These are phyloP conservation scores for Aspergillus ostianus DNA, from an alignment of 495 filamentous ascomycete genomes.

Conservation along the genomic window DNA sequence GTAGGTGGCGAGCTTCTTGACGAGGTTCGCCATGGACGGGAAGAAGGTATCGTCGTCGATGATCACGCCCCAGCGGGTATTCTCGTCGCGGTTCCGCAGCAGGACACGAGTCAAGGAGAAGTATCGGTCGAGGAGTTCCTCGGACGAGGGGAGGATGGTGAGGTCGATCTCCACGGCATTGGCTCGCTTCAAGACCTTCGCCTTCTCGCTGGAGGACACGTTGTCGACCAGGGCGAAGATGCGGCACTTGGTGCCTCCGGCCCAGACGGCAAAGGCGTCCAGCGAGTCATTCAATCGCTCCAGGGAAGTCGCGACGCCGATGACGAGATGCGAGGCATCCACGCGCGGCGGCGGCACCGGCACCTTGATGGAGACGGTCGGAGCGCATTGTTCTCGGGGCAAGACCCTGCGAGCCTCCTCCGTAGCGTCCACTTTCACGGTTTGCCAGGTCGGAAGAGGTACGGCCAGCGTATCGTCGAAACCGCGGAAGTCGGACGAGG, in stretches of 20 bases:
- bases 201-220: constrained; percentile 6
- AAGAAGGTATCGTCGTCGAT: constrained; percentile 74
- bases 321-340: constrained; percentile 54
- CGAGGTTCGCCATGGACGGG: constrained; percentile 48
- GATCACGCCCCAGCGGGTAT: constrained; percentile 52
- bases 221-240: constrained; percentile 52
- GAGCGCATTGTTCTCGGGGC: constrained; percentile 13
- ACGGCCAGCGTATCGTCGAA: constrained; percentile 16
- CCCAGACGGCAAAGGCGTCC: constrained; percentile 59
- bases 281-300: constrained; percentile 55
- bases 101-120: constrained; percentile 51
- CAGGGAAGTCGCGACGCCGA: constrained; percentile 60
- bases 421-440: constrained; percentile 11
- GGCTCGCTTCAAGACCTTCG: constrained; percentile 33
- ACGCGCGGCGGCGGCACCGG: constrained; percentile 12
- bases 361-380: constrained; percentile 17
- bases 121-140: constrained; percentile 52
- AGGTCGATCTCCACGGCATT: constrained; percentile 46
- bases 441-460: constrained; percentile 11
- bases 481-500: constrained; percentile 18
- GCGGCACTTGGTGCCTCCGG: constrained; percentile 50
- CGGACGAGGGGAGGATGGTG: constrained; percentile 46
- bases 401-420: constrained; percentile 2
- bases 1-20: constrained; percentile 43
- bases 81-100: constrained; percentile 22